A percentile compares a stretch with the other conserved stretches of the same genome.
phyloP scores from a whole-genome alignment of 805 yeast genomes.

The Sugiyamaella marilandica region DNA sequence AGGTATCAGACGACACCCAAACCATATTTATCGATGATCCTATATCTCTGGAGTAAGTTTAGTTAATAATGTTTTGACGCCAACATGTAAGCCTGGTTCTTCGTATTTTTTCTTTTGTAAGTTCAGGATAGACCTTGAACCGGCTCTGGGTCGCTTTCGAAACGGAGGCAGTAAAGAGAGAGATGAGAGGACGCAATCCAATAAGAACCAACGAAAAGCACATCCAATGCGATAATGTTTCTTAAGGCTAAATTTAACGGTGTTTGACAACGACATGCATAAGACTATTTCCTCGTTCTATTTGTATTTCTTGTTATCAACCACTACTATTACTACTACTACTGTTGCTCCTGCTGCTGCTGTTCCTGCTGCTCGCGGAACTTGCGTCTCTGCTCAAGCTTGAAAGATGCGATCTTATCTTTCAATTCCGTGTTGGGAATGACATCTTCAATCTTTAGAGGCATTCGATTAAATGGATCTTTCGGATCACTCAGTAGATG shows the following conservation, averaged over 20 bases:
- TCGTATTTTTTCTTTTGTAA: too few relatives aligned
- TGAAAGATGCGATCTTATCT: constrained; percentile 55
- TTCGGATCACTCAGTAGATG: constrained; percentile 92
- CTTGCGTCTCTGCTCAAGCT: constrained; percentile 37
- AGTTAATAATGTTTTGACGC: neutral
- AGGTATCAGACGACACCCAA: constrained; percentile 1
- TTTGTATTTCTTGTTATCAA: neutral
- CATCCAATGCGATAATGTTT: too few relatives aligned
- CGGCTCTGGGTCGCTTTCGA: neutral
- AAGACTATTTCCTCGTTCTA: neutral
- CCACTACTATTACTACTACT: neutral
- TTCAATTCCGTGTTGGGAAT: constrained; percentile 69
- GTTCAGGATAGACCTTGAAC: too few relatives aligned
- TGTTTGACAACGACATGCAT: neutral
- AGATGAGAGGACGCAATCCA: too few relatives aligned
- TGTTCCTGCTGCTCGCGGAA: constrained; percentile 5
- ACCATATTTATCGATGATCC: constrained; percentile 3
- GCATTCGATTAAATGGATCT: constrained; percentile 95
- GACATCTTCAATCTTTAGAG: constrained; percentile 84
- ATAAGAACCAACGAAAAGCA: too few relatives aligned
- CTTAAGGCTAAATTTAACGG: too few relatives aligned
- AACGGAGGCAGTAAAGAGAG: too few relatives aligned
- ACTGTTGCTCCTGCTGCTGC: neutral
- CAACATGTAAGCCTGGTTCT: too few relatives aligned
- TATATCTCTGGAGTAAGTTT: neutral